Conservation (phyloP, 2,329 filamentous ascomycete species). For the Raffaelea deltoideospora region DNA sequence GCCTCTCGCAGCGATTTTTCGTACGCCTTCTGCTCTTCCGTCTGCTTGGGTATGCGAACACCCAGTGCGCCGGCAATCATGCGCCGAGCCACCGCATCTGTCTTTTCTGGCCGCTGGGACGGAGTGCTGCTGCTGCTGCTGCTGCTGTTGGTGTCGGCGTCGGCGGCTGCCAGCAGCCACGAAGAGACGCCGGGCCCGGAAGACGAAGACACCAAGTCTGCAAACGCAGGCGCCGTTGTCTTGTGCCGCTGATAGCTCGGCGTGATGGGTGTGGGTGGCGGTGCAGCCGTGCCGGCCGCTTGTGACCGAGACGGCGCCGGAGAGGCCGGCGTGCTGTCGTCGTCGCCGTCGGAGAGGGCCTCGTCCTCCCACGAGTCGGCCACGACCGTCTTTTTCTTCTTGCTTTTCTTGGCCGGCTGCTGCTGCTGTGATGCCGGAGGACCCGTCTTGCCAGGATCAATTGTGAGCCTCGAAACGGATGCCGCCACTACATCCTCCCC, state of each 20-base stretch:
- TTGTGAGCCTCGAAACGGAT: constrained; percentile 16
- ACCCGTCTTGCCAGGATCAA: constrained; percentile 11
- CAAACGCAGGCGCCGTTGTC: background rate
- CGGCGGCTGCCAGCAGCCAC: too few relatives aligned
- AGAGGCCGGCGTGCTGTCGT: constrained; percentile 18
- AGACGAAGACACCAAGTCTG: constrained; percentile 1
- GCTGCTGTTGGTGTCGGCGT: too few relatives aligned
- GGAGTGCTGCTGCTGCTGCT: constrained; percentile 1
- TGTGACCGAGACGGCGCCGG: background rate
- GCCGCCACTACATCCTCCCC: constrained; percentile 9
- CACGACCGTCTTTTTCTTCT: constrained; percentile 25
- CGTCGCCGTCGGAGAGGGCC: constrained; percentile 26
- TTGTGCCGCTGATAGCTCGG: constrained; percentile 23
- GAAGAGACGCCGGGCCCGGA: constrained; percentile 1
- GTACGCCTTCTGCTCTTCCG: constrained; percentile 78
- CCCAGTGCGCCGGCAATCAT: constrained; percentile 85
- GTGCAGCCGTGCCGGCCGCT: constrained; percentile 24
- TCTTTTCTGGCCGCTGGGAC: constrained; percentile 61
- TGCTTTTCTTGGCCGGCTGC: background rate
- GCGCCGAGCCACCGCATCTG: constrained; percentile 74
- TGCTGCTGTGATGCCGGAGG: too few relatives aligned
- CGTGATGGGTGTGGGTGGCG: constrained; percentile 53
- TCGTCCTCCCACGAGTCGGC: constrained; percentile 72
- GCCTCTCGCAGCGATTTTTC: constrained; percentile 71
- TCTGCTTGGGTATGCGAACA: constrained; percentile 63